Percentiles rank a stretch among this genome's conserved stretches.
phyloP scores from a whole-genome alignment of 2,329 filamentous ascomycete genomes.

The Alternaria solani region DNA sequence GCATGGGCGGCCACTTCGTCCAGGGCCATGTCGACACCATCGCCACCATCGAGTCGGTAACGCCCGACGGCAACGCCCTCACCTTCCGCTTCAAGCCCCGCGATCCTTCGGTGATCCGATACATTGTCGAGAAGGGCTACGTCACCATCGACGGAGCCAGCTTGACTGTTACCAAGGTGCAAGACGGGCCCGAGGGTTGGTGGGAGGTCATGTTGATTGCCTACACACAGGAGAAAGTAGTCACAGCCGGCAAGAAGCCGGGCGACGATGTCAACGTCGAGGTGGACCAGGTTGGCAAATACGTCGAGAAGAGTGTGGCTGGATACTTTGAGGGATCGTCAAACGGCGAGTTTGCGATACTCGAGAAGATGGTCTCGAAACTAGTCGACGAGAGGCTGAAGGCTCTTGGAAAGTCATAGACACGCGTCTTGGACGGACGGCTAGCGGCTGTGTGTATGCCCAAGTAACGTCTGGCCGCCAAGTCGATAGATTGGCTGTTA shows the following conservation, averaged over 20 bases:
- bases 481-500: slow-evolving; percentile 8
- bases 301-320: slow-evolving; percentile 86
- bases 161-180: slow-evolving; percentile 86
- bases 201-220: slow-evolving; percentile 97
- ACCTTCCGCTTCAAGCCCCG: slow-evolving; percentile 83
- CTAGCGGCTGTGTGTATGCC: background rate
- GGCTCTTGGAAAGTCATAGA: slow-evolving; percentile 41
- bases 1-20: slow-evolving; percentile 98
- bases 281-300: slow-evolving; percentile 88
- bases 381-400: slow-evolving; percentile 76
- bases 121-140: slow-evolving; percentile 96
- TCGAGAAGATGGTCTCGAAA: slow-evolving; percentile 66
- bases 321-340: slow-evolving; percentile 74
- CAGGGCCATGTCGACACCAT: slow-evolving; percentile 96
- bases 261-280: slow-evolving; percentile 91
- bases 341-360: slow-evolving; percentile 59
- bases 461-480: background rate
- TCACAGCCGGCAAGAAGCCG: slow-evolving; percentile 77
- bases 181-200: slow-evolving; percentile 82
- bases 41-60: slow-evolving; percentile 75
- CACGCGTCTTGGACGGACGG: background rate
- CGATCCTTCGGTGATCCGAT: slow-evolving; percentile 74
- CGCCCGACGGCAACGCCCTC: slow-evolving; percentile 86
- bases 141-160: slow-evolving; percentile 94
- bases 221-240: slow-evolving; percentile 93